Base-by-base conservation (phyloP, 148 eudicot genomes). In the Silene uniflora region DNA sequence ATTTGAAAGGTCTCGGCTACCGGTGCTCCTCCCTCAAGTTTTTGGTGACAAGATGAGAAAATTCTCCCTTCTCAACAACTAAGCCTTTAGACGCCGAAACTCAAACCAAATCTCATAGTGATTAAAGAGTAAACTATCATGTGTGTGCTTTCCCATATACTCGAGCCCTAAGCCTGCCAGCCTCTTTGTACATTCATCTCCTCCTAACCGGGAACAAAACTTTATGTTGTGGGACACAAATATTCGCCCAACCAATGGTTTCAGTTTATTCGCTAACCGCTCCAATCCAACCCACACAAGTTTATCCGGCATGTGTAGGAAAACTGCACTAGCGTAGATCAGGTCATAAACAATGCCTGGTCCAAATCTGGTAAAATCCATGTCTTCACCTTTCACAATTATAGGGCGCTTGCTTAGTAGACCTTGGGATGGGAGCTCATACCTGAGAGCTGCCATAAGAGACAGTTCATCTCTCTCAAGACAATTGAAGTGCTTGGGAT, bases 21-120 rank as follows among this genome's bases (percentile, higher is more conserved):
- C 35, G 22, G 24, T 62, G 3, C 66, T 62, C 27, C 32, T 24
- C 0, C 32, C 5, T 1, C 56, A 52, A 52, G 44, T 39, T 52
- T 52, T 16, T 18, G 9, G 56, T 16, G 17, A 13, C 56, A 52
- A 52, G 56, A 5, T 39, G 44, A 39, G 44, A 39, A 39, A 39
- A 39, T 1, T 39, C 10, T 46, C 12, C 6, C 24, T 10, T 0
- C 6, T 16, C 16, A 59, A 75, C 23, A 22, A 47, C 76, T 81
- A 88, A 56, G 72, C 87, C 80, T 83, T 90, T 10, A 70, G 56
- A 58, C 97, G 81, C 71, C 92, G 85, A 76, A 94, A 94, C 81
- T 86, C 97, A 22, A 90, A 91, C 98, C 98, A 94, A 75, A 91
- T 90, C 81, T 94, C 98, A 75, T 90, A 94, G 75, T 94, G 98